These are phyloP conservation scores for Arthrobotrys megalospora DNA, from an alignment of 2,329 filamentous ascomycete genomes.

Conservation along the genomic window DNA sequence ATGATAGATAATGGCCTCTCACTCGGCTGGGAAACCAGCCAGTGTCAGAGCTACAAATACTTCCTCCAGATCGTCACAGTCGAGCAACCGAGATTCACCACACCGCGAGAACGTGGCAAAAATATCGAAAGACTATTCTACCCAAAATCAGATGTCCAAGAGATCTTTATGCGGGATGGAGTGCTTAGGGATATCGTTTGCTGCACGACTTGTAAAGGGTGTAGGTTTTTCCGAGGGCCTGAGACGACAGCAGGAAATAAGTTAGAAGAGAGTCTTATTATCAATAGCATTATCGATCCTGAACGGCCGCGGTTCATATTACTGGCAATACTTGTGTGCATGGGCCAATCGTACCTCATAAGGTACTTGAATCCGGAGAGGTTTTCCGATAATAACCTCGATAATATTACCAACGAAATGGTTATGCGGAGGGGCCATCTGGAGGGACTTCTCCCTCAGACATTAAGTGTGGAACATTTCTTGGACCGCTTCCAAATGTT, in stretches of 20 bases:
- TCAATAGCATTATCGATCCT: slow-evolving; percentile 45
- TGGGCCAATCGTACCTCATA: slow-evolving; percentile 44
- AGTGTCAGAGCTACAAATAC: slow-evolving; percentile 48
- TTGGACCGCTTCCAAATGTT: slow-evolving; percentile 48
- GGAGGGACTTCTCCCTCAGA: slow-evolving; percentile 23
- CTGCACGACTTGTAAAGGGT: slow-evolving; percentile 33
- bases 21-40: slow-evolving; percentile 42
- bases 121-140: slow-evolving; percentile 46
- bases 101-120: slow-evolving; percentile 27
- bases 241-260: slow-evolving; percentile 18
- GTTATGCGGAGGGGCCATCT: slow-evolving; percentile 28
- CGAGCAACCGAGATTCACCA: slow-evolving; percentile 40
- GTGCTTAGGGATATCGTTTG: slow-evolving; percentile 40
- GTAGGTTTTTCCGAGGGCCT: slow-evolving; percentile 30
- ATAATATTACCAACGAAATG: slow-evolving; percentile 43
- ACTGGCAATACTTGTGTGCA: slow-evolving; percentile 40
- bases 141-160: slow-evolving; percentile 34
- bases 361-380: slow-evolving; percentile 36
- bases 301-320: slow-evolving; percentile 42
- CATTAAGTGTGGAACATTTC: slow-evolving; percentile 46
- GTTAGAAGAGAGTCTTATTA: slow-evolving; percentile 42
- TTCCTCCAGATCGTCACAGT: slow-evolving; percentile 36
- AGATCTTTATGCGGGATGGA: slow-evolving; percentile 39
- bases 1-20: slow-evolving; percentile 50
- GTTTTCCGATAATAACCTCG: slow-evolving; percentile 45